Evolutionary conservation across 371 early-diverging fungal species (phyloP), one percentile per base, ranked within the genome.

Genomic region (Gilbertella persicaria): DNA sequence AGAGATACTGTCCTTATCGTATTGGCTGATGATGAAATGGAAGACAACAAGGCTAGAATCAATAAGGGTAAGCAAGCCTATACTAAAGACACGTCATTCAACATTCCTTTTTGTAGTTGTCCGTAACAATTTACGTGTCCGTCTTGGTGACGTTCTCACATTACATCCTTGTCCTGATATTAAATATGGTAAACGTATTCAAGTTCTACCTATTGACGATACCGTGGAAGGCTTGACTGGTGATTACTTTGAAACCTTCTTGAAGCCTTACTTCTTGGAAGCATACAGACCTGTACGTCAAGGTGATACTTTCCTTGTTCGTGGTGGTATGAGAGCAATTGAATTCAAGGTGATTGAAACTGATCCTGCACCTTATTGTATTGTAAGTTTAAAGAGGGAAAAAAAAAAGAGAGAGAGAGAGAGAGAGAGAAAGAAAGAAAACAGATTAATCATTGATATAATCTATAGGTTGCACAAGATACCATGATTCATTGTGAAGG

Each of bases 281-380:
- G 93, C 95, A 16, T 78, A 95, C 71, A 83, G 98, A 64, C 98
- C 98, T 39, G 92, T 99, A 33, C 80, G 94, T 53, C 90, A 93
- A 75, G 99, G 97, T 17, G 96, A 97, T 73, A 71, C 88, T 38
- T 99, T 98, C 84, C 78, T 93, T 52, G 97, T 98, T 25, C 85
- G 95, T 57, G 98, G 94, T 50, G 98, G 97, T 66, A 98, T 95
- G 96, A 81, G 99, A 55, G 95, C 95, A 17, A 95, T 99, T 4
- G 99, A 99, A 74, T 99, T 99, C 85, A 99, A 99, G 82, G 93
- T 99, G 23, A 94, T 98, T 10, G 96, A 97, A 66, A 87, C 90
- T 1, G 99, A 98, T 47, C 97, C 97, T 21, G 87, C 87, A 17
- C 94, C 93, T 23, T 96, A 96, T 74, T 96, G 96, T 78, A 96